Conservation (phyloP, 768 basidiomycete species). For the Auriculariales sp. region DNA sequence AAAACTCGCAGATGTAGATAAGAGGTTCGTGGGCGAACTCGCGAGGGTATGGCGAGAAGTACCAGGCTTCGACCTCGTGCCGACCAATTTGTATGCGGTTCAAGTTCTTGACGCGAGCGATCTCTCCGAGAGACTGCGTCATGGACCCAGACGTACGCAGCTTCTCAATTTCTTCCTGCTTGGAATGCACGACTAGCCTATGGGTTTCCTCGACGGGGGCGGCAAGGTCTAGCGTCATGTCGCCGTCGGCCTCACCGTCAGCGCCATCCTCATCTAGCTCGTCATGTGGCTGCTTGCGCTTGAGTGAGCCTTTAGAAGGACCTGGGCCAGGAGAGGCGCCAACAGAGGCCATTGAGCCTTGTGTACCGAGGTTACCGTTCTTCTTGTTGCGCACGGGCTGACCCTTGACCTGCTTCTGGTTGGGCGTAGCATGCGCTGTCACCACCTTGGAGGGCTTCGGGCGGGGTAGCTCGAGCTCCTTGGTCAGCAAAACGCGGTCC, state of each 20-base stretch:
- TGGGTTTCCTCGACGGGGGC: conserved; percentile 30
- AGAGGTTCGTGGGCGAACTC: conserved; percentile 94
- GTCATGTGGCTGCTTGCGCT: conserved; percentile 54
- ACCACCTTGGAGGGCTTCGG: conserved; percentile 51
- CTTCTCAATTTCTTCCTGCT: conserved; percentile 98
- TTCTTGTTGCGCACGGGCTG: conserved; percentile 16
- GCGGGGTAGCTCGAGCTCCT: conserved; percentile 92
- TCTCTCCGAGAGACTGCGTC: conserved; percentile 97
- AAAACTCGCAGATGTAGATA: conserved; percentile 98
- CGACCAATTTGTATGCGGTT: conserved; percentile 92
- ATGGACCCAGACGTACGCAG: conserved; percentile 94
- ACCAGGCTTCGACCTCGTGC: conserved; percentile 99
- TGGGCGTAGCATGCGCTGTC: conserved; percentile 38
- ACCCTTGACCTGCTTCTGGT: conserved; percentile 43
- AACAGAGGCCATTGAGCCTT: not conserved
- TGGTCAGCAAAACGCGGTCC: conserved; percentile 64
- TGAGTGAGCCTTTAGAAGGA: conserved; percentile 35
- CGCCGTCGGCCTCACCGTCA: conserved; percentile 36
- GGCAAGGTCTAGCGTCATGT: conserved; percentile 24
- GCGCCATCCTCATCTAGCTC: conserved; percentile 52
- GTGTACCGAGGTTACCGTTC: conserved; percentile 23
- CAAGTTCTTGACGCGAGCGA: conserved; percentile 95
- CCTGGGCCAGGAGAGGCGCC: conserved; percentile 43
- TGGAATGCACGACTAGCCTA: conserved; percentile 58
- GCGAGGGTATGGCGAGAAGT: conserved; percentile 97